Conservation (phyloP, 148 eudicot genomes). For the Vaccinium vitisidaea region DNA sequence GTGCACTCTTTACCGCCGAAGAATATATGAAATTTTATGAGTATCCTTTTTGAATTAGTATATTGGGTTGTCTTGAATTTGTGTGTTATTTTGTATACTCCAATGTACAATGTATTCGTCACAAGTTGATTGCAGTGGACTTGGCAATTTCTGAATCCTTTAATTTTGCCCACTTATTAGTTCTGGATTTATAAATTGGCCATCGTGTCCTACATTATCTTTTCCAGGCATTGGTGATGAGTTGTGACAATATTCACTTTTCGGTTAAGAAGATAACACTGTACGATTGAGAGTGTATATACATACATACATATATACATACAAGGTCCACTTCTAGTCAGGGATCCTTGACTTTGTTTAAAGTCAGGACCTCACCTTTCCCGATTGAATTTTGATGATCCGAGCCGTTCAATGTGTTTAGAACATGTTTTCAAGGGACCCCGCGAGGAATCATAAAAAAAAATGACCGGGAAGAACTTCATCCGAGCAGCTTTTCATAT, state of each 20-base stretch:
- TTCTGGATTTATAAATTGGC: neutral
- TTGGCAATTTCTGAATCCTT: neutral
- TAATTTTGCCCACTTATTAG: neutral
- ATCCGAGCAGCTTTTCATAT: no score
- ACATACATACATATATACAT: no score
- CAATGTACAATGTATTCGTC: neutral
- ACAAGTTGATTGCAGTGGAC: neutral
- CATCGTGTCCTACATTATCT: neutral
- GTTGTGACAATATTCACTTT: neutral
- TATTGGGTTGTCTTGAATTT: neutral
- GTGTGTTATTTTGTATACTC: neutral
- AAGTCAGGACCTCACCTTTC: no score
- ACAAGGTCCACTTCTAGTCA: no score
- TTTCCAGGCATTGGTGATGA: neutral
- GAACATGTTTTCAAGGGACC: no score
- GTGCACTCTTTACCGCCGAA: conserved; percentile 16
- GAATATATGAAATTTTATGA: conserved; percentile 30
- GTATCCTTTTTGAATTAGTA: conserved; percentile 21
- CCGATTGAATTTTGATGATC: no score
- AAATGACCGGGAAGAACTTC: no score
- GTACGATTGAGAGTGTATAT: neutral
- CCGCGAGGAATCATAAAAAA: no score
- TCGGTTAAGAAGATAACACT: neutral
- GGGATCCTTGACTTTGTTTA: no score
- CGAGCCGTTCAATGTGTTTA: no score